These are phyloP conservation scores for Leptographium flavum DNA, from an alignment of 2,329 filamentous ascomycete genomes.

Conservation along the genomic window DNA sequence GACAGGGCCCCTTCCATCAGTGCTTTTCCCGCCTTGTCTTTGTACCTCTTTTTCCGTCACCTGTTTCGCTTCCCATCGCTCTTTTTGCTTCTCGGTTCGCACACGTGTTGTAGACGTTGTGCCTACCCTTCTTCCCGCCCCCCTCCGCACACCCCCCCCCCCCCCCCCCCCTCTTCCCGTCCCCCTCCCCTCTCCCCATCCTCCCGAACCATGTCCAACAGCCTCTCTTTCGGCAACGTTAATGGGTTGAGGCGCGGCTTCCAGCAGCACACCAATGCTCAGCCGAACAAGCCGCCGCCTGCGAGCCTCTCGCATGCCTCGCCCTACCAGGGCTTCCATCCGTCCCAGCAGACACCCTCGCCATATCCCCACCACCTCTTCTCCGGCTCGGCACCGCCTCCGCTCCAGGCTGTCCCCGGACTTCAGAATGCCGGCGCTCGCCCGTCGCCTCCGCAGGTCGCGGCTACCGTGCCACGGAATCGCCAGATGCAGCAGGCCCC, in stretches of 20 bases:
- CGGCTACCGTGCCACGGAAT: slow-evolving; percentile 30
- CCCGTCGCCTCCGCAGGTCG: slow-evolving; percentile 30
- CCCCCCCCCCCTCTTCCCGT: neutral
- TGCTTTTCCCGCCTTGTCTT: neutral
- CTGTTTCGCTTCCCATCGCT: neutral
- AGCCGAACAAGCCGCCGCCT: slow-evolving; percentile 36
- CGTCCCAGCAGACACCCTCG: slow-evolving; percentile 31
- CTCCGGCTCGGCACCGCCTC: slow-evolving; percentile 29
- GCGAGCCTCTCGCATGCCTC: slow-evolving; percentile 37
- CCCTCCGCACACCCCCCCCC: neutral
- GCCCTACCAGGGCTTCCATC: slow-evolving; percentile 33
- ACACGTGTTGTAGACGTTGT: neutral
- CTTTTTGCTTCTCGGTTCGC: neutral
- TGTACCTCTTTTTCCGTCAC: neutral
- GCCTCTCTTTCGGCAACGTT: slow-evolving; percentile 33
- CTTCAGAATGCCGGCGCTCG: slow-evolving; percentile 28
- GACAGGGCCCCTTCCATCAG: neutral
- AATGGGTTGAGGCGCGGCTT: slow-evolving; percentile 33
- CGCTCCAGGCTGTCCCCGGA: slow-evolving; percentile 31
- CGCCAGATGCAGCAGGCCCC: slow-evolving; percentile 29
- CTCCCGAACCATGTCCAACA: slow-evolving; percentile 25
- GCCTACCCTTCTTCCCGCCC: neutral
- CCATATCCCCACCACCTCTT: slow-evolving; percentile 40
- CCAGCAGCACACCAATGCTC: slow-evolving; percentile 21
- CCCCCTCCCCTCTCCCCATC: neutral